Base-by-base conservation (phyloP, 305 asterid species). In the Fraxinus platypoda region DNA sequence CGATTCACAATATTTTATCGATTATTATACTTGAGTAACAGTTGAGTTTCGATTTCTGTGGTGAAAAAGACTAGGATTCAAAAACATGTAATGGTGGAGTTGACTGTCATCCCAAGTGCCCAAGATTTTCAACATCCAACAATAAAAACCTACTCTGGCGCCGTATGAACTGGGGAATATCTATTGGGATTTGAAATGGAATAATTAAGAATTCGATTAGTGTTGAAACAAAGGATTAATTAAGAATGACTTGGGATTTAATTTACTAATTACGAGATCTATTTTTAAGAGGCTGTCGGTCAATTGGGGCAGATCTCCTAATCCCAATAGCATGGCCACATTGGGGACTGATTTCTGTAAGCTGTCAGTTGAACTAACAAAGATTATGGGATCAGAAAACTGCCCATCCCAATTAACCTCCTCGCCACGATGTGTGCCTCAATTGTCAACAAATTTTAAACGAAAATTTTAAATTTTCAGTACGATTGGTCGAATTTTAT, bases 151-250 rank as follows among this genome's bases (percentile, higher is more conserved):
- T 79, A 76, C 66, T 79, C 76, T 86, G 85, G 88, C 86, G 97
- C 91, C 95, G 97, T 78, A 89, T 84, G 89, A 87, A 74, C 74
- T 81, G 94, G 93, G 86, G 79, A 30, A 74, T 12, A 81, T 85
- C 82, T 79, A 23, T 89, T 4, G 92, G 93, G 94, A 92, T 92
- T 89, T 83, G 85, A 81, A 72, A 37, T 76, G 1, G 12, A 49
- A 70, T 59, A 54, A 62, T 64, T 76, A 81, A 8, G 4, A 31
- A 70, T 75, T 80, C 13, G 74, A 23, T 76, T 78, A 78, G 66
- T 71, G 57, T 49, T 78, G 77, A 81, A 86, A 85, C 81, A 80
- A 87, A 83, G 84, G 82, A 78, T 77, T 76, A 70, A 34, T 34
- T 34, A 81, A 71, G 71, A n/a, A 23, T 78, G 79, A 76, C 66